Evolutionary conservation across 129 eudicot species (phyloP).

Genomic region (Silybum marianum): DNA sequence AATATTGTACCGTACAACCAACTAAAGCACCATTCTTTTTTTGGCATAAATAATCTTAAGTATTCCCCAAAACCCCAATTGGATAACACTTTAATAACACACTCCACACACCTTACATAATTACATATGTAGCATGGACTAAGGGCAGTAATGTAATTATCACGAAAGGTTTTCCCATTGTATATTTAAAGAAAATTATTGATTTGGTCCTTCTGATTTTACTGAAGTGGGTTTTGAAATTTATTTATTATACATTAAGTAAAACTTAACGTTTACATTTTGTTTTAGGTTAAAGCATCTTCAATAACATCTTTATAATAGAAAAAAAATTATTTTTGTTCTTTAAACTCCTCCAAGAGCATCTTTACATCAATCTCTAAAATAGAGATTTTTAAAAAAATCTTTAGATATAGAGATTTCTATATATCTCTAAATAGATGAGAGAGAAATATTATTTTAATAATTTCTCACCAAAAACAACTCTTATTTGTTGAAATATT

Average conservation of each 20-base stretch:
- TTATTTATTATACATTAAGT: not conserved
- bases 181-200: not conserved
- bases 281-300: too few relatives aligned
- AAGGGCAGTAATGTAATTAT: constrained; percentile 16
- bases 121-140: not conserved
- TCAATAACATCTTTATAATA: too few relatives aligned
- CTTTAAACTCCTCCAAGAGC: too few relatives aligned
- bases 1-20: constrained; percentile 14
- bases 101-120: not conserved
- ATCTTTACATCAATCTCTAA: too few relatives aligned
- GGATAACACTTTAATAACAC: not conserved
- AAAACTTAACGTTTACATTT: not conserved
- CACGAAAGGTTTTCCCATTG: not conserved
- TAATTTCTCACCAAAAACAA: too few relatives aligned
- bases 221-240: not conserved
- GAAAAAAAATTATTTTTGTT: too few relatives aligned
- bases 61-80: not conserved
- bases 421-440: too few relatives aligned
- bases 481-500: too few relatives aligned
- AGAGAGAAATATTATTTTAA: too few relatives aligned
- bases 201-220: not conserved
- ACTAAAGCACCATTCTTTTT: not conserved
- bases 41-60: constrained; percentile 15
- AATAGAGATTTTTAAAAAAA: too few relatives aligned
- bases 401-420: too few relatives aligned